Percentiles rank a stretch among this genome's conserved stretches.
phyloP scores from a whole-genome alignment of 768 basidiomycete genomes.

The Crepidotus variabilis region DNA sequence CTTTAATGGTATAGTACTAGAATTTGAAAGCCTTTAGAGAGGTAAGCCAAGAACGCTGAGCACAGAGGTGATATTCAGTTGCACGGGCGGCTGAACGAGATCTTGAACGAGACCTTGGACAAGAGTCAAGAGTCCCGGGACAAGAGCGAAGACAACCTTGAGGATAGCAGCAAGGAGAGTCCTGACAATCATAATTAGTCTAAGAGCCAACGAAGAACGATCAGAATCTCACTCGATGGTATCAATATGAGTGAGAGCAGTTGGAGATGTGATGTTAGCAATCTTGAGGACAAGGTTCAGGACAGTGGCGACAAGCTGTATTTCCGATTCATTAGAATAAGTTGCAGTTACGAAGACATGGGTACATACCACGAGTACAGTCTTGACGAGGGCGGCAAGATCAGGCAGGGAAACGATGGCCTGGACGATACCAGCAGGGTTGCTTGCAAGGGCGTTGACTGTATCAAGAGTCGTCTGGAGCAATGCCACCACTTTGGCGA shows the following conservation, averaged over 20 bases:
- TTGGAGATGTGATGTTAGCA: conserved; percentile 6
- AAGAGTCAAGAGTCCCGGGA: conserved; percentile 13
- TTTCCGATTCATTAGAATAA: neutral
- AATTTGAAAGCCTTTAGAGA: too few species aligned
- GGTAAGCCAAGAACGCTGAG: conserved; percentile 10
- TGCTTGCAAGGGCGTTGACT: conserved; percentile 12
- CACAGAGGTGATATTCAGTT: conserved; percentile 13
- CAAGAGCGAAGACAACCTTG: conserved; percentile 10
- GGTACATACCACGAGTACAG: conserved; percentile 19
- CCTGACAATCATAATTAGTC: conserved; percentile 8
- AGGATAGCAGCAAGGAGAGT: conserved; percentile 15
- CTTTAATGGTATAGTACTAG: too few species aligned
- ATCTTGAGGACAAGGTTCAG: conserved; percentile 9
- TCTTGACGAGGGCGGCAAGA: conserved; percentile 13
- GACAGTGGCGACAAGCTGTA: conserved; percentile 17
- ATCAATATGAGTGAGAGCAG: conserved; percentile 12
- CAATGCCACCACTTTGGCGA: conserved; percentile 13
- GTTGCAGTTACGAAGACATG: neutral
- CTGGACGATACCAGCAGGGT: conserved; percentile 12
- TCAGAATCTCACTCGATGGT: conserved; percentile 15
- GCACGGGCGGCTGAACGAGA: conserved; percentile 10
- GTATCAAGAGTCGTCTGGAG: conserved; percentile 12
- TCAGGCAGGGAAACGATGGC: conserved; percentile 9
- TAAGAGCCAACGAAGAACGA: neutral
- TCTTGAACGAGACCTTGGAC: conserved; percentile 12